Evolutionary conservation across 192 early-diverging fungal species (phyloP).

Genomic region (Backusella morwellensis): DNA sequence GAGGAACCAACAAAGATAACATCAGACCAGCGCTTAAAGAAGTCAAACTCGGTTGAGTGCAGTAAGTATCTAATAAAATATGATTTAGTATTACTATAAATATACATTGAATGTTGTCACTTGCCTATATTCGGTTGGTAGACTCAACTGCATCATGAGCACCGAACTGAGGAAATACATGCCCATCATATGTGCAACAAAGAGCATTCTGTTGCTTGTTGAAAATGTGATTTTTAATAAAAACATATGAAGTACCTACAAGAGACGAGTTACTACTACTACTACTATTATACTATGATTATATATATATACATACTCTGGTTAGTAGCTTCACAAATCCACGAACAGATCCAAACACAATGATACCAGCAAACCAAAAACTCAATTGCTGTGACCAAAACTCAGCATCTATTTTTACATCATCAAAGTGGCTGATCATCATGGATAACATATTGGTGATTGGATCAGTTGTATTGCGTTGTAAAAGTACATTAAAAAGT

Average conservation of each 20-base stretch:
- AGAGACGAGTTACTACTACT: no score
- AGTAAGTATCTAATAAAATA: conserved; percentile 71
- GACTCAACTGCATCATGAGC: conserved; percentile 87
- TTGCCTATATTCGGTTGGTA: conserved; percentile 80
- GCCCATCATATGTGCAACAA: conserved; percentile 87
- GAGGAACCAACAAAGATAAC: conserved; percentile 87
- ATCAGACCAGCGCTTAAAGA: conserved; percentile 95
- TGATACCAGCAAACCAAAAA: conserved; percentile 86
- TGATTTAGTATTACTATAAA: background rate
- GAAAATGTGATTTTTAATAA: conserved; percentile 59
- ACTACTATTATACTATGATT: background rate
- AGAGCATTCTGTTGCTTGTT: conserved; percentile 71
- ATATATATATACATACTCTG: conserved; percentile 39
- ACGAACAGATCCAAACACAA: conserved; percentile 88
- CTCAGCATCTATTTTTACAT: conserved; percentile 68
- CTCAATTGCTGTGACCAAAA: conserved; percentile 92
- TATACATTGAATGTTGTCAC: background rate
- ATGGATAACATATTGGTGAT: conserved; percentile 78
- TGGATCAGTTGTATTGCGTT: conserved; percentile 76
- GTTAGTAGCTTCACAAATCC: conserved; percentile 82
- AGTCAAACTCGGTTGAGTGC: conserved; percentile 82
- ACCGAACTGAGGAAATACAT: conserved; percentile 92
- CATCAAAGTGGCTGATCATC: conserved; percentile 58
- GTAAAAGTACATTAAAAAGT: conserved; percentile 75
- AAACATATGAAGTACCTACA: conserved; percentile 67